Evolutionary conservation across 164 flowering plant species (phyloP).

Genomic region (Nymphaea thermarum): DNA sequence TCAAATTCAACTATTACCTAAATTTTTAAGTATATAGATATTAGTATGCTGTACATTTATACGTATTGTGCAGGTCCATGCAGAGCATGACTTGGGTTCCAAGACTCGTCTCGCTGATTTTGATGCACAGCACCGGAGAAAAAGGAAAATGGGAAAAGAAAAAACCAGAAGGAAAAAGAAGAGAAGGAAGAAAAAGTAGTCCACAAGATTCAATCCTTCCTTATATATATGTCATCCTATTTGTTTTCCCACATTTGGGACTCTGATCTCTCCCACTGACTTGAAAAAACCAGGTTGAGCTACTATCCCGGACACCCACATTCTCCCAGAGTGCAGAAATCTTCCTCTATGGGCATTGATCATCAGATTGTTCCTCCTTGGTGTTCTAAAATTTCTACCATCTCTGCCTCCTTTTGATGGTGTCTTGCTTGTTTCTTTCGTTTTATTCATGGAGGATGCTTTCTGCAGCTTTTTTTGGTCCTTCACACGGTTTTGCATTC

Average conservation of each 20-base stretch:
- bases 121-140: neutral
- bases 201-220: neutral
- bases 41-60: neutral
- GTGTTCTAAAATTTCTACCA: neutral
- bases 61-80: neutral
- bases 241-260: neutral
- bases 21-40: no score
- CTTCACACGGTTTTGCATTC: neutral
- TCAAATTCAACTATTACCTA: no score
- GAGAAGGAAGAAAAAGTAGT: neutral
- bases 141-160: neutral
- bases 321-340: neutral
- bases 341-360: neutral
- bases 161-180: neutral
- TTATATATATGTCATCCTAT: neutral
- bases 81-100: neutral
- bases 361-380: neutral
- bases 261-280: neutral
- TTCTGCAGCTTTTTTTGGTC: neutral
- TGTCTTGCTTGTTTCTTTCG: neutral
- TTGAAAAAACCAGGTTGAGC: neutral
- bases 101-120: neutral
- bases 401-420: neutral
- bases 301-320: neutral
- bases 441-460: neutral